Conservation (phyloP, 768 basidiomycete species). For the Suillus occidentalis region DNA sequence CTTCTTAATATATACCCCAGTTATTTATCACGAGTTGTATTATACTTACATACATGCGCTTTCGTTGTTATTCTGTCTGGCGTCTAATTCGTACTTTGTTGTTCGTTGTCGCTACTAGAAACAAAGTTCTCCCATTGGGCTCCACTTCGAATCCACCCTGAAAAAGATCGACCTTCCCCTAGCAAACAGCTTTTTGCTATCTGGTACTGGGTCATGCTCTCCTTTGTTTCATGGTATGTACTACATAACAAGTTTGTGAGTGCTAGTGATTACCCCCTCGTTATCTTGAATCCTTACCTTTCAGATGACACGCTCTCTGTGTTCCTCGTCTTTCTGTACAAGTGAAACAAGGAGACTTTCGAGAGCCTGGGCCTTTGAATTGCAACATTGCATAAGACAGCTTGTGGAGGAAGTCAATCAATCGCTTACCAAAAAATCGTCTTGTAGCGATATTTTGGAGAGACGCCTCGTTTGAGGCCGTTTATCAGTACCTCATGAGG, state of each 20-base stretch:
- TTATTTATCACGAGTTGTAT: not conserved
- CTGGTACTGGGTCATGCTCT: slow-evolving; percentile 45
- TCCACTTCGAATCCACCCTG: slow-evolving; percentile 64
- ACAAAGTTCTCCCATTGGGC: slow-evolving; percentile 53
- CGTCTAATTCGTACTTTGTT: slow-evolving; percentile 9
- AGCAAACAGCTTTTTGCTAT: slow-evolving; percentile 48
- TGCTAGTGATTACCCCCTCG: not conserved
- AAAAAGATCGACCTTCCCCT: slow-evolving; percentile 47
- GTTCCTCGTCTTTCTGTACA: slow-evolving; percentile 37
- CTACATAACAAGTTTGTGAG: slow-evolving; percentile 10
- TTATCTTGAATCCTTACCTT: slow-evolving; percentile 11
- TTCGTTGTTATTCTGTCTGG: slow-evolving; percentile 1
- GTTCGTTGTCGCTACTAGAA: slow-evolving; percentile 8
- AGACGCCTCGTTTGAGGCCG: slow-evolving; percentile 75
- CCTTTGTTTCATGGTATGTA: slow-evolving; percentile 51
- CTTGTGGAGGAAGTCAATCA: not conserved
- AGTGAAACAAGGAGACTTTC: slow-evolving; percentile 52
- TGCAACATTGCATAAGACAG: not conserved
- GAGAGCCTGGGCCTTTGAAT: slow-evolving; percentile 48
- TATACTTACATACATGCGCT: not conserved
- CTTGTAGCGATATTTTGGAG: slow-evolving; percentile 66
- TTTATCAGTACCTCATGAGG: slow-evolving; percentile 70
- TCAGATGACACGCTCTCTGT: slow-evolving; percentile 13
- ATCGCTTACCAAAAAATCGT: slow-evolving; percentile 58
- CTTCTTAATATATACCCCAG: not conserved